phyloP scores from a whole-genome alignment of 768 basidiomycete species.

The Kwoniella dejecticola region DNA sequence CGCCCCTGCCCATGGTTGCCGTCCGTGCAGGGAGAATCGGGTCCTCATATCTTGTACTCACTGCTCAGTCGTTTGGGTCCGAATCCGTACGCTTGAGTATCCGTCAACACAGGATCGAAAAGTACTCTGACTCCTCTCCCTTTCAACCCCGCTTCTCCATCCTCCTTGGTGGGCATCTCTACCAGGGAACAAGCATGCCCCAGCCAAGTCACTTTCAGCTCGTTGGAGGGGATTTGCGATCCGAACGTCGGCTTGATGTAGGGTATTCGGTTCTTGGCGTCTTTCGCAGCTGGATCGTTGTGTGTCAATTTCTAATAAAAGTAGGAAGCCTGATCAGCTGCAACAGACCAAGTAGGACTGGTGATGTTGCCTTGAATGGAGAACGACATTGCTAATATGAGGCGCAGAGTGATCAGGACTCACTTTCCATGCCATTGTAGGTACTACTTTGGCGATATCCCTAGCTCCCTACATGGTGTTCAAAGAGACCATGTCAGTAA shows the following conservation, averaged over 20 bases:
- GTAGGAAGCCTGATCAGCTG: background rate
- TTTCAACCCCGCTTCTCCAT: background rate
- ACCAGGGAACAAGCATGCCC: constrained; percentile 56
- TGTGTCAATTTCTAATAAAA: background rate
- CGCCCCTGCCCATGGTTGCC: too few species aligned
- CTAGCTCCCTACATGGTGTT: background rate
- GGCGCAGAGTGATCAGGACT: too few species aligned
- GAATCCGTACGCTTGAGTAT: constrained; percentile 47
- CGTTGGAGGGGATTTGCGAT: background rate
- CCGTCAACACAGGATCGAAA: constrained; percentile 55
- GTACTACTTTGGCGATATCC: background rate
- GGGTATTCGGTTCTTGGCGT: constrained; percentile 27
- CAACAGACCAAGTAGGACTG: background rate
- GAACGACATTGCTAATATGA: too few species aligned
- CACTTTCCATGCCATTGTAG: constrained; percentile 12
- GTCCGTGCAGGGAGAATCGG: too few species aligned
- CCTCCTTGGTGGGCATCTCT: constrained; percentile 30
- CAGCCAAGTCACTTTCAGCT: constrained; percentile 47
- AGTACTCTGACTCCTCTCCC: constrained; percentile 51
- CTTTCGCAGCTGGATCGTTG: constrained; percentile 17
- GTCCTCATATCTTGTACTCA: too few species aligned
- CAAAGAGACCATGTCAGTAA: background rate
- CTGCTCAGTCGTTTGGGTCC: constrained; percentile 34
- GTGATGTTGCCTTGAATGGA: too few species aligned
- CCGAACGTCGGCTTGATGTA: constrained; percentile 36